These are phyloP conservation scores for Hypoxylon rickii DNA, from an alignment of 495 filamentous ascomycete genomes.

Conservation along the genomic window DNA sequence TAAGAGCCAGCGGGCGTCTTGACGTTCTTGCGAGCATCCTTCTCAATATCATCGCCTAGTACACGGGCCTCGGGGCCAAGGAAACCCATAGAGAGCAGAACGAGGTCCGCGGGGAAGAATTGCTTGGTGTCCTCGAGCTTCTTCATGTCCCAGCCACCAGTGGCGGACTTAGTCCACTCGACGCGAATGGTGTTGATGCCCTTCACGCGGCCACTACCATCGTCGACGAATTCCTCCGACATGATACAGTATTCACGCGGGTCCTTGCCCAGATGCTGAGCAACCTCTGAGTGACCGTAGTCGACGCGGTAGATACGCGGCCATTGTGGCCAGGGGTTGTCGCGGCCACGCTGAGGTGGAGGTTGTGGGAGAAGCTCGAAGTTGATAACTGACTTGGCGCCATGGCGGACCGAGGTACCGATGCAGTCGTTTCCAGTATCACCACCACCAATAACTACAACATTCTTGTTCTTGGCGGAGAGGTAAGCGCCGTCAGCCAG, in stretches of 20 bases:
- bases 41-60: slow-evolving; percentile 84
- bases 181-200: slow-evolving; percentile 98
- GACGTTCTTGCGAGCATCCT: slow-evolving; percentile 93
- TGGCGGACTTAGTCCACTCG: slow-evolving; percentile 90
- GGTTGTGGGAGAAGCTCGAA: slow-evolving; percentile 97
- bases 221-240: slow-evolving; percentile 96
- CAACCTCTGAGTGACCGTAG: slow-evolving; percentile 96
- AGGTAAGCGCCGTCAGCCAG: slow-evolving; percentile 89
- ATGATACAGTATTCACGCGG: slow-evolving; percentile 99
- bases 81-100: slow-evolving; percentile 98
- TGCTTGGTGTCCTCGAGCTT: slow-evolving; percentile 92
- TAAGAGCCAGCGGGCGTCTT: slow-evolving; percentile 94
- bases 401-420: slow-evolving; percentile 96
- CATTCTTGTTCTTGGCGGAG: slow-evolving; percentile 94
- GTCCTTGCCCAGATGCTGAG: slow-evolving; percentile 96
- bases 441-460: slow-evolving; percentile 97
- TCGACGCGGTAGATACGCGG: slow-evolving; percentile 98
- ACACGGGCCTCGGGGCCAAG: slow-evolving; percentile 91
- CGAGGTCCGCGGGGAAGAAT: slow-evolving; percentile 96
- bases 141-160: slow-evolving; percentile 99
- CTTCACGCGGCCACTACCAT: slow-evolving; percentile 85
- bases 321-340: slow-evolving; percentile 99
- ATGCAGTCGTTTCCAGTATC: slow-evolving; percentile 99
- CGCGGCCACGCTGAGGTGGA: slow-evolving; percentile 87
- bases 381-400: slow-evolving; percentile 95